phyloP scores from a whole-genome alignment of 2,329 filamentous ascomycete genomes.

The Monilinia vaccinii-corymbosi region DNA sequence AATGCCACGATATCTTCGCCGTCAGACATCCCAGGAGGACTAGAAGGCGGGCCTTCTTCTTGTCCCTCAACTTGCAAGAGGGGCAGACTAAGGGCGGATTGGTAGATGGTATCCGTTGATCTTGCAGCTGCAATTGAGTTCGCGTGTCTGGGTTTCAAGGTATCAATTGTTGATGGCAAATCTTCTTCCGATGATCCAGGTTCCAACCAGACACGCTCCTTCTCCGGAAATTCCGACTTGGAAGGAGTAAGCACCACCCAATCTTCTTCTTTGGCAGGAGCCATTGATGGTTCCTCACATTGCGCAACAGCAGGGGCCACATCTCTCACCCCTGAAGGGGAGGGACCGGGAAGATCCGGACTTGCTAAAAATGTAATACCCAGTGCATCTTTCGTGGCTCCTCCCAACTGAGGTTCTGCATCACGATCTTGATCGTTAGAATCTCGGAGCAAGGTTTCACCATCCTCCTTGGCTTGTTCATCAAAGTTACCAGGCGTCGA shows the following conservation, averaged over 20 bases:
- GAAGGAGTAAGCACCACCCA: constrained; percentile 27
- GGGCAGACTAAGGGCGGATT: constrained; percentile 39
- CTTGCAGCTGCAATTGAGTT: constrained; percentile 31
- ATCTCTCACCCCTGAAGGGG: too few species aligned
- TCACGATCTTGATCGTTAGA: constrained; percentile 43
- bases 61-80: constrained; percentile 42
- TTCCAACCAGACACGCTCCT: constrained; percentile 27
- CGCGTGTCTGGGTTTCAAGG: constrained; percentile 29
- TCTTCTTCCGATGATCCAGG: constrained; percentile 29
- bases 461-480: constrained; percentile 22
- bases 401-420: constrained; percentile 25
- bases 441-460: constrained; percentile 43
- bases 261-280: constrained; percentile 22
- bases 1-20: constrained; percentile 27
- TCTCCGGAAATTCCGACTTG: constrained; percentile 16
- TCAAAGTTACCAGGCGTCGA: constrained; percentile 10
- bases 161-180: constrained; percentile 10
- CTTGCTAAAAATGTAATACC: constrained; percentile 11
- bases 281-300: constrained; percentile 12
- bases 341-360: constrained; percentile 7
- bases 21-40: constrained; percentile 17
- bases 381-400: constrained; percentile 7
- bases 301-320: too few species aligned
- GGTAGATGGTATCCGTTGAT: constrained; percentile 37
- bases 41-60: constrained; percentile 21